These are phyloP conservation scores for Waltergamsia citrina DNA, from an alignment of 2,329 filamentous ascomycete species.

Conservation along the genomic window DNA sequence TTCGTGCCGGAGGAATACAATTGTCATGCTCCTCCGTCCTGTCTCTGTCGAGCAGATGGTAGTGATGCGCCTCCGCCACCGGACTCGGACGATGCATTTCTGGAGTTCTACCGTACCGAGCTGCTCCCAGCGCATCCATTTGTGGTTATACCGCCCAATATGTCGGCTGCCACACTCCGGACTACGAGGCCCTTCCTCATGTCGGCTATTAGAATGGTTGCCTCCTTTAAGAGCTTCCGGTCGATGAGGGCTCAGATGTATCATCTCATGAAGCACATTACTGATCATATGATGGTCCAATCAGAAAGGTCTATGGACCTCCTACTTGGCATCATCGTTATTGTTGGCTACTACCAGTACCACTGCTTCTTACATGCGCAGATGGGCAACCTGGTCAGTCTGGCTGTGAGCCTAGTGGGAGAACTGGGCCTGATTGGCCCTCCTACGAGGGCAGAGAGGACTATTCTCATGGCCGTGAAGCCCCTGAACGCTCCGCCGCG, in stretches of 20 bases:
- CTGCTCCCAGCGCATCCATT: constrained; percentile 36
- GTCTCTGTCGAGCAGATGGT: constrained; percentile 33
- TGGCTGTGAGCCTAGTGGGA: constrained; percentile 35
- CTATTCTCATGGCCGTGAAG: constrained; percentile 29
- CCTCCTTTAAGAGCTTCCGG: constrained; percentile 33
- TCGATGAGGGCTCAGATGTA: constrained; percentile 42
- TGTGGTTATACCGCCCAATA: constrained; percentile 27
- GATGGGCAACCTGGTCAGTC: constrained; percentile 37
- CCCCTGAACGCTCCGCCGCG: constrained; percentile 18
- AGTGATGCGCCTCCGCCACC: constrained; percentile 27
- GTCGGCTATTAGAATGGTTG: constrained; percentile 37
- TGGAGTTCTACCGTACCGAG: constrained; percentile 32
- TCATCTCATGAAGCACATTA: constrained; percentile 32
- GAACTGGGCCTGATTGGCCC: constrained; percentile 35
- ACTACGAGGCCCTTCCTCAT: constrained; percentile 36
- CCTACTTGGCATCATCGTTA: constrained; percentile 36
- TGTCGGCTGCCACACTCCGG: constrained; percentile 25
- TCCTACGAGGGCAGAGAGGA: constrained; percentile 30
- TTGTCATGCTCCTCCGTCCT: constrained; percentile 32
- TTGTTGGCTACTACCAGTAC: constrained; percentile 42
- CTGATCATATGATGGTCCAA: constrained; percentile 38
- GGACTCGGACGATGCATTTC: constrained; percentile 34
- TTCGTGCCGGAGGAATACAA: constrained; percentile 33
- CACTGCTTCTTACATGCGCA: constrained; percentile 45
- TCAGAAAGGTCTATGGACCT: constrained; percentile 40